Conservation (phyloP, 2,329 filamentous ascomycete genomes). For the Claviceps lovelessii region DNA sequence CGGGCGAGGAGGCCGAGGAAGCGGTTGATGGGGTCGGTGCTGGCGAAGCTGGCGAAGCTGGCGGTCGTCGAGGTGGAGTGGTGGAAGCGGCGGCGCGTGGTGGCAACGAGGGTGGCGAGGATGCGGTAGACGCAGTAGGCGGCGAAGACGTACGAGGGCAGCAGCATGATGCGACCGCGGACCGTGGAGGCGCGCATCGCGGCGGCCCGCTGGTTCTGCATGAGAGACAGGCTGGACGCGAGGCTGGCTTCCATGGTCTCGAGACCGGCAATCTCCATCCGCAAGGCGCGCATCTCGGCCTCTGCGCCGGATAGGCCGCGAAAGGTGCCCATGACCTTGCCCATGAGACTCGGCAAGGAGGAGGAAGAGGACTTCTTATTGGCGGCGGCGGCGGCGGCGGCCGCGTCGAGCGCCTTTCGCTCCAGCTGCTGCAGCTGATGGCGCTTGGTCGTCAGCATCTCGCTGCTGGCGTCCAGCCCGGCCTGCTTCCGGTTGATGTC, state of each 20-base stretch:
- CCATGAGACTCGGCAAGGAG: slow-evolving; percentile 42
- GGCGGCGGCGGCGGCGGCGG: slow-evolving; percentile 28
- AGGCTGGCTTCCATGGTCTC: slow-evolving; percentile 67
- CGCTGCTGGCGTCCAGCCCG: slow-evolving; percentile 62
- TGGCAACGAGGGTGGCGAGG: slow-evolving; percentile 53
- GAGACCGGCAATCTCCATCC: slow-evolving; percentile 64
- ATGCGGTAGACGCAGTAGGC: slow-evolving; percentile 78
- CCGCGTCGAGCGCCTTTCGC: slow-evolving; percentile 32
- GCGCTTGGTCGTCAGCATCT: slow-evolving; percentile 64
- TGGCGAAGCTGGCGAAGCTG: slow-evolving; percentile 38
- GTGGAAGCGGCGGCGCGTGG: slow-evolving; percentile 38
- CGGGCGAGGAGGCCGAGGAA: slow-evolving; percentile 65
- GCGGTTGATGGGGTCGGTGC: slow-evolving; percentile 71
- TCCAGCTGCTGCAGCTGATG: slow-evolving; percentile 58
- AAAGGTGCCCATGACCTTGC: slow-evolving; percentile 58
- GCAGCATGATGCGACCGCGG: slow-evolving; percentile 47
- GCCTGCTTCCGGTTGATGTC: slow-evolving; percentile 66
- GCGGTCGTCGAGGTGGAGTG: slow-evolving; percentile 12
- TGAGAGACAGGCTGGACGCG: slow-evolving; percentile 45
- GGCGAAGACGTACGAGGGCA: slow-evolving; percentile 55
- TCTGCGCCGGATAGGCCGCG: slow-evolving; percentile 48
- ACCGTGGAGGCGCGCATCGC: slow-evolving; percentile 54
- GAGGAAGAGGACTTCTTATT: slow-evolving; percentile 6
- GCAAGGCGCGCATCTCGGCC: slow-evolving; percentile 45
- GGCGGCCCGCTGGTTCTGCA: slow-evolving; percentile 48